phyloP scores from a whole-genome alignment of 352 stramenopile species.

The Phytopythium mirpurense region DNA sequence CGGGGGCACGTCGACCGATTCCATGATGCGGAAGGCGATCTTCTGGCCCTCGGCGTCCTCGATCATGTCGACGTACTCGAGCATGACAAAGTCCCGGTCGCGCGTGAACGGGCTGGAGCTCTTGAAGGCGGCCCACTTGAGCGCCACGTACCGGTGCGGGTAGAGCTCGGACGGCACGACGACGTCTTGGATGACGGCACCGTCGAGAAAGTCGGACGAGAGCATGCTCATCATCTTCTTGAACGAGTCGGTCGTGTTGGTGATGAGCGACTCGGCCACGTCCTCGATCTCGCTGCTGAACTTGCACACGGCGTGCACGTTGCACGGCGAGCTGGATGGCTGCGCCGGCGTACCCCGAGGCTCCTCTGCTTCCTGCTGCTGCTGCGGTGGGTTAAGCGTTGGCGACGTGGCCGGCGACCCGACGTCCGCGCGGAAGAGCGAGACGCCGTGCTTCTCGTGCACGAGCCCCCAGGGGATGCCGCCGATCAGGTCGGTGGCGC shows the following conservation, averaged over 20 bases:
- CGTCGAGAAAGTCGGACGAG: conserved; percentile 81
- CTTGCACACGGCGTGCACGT: conserved; percentile 84
- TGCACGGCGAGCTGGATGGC: conserved; percentile 59
- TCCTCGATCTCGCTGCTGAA: conserved; percentile 78
- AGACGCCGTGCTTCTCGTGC: conserved; percentile 80
- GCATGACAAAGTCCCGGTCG: conserved; percentile 76
- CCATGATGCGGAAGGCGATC: conserved; percentile 80
- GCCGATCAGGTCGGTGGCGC: conserved; percentile 68
- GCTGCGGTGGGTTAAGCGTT: background rate
- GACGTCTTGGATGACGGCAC: conserved; percentile 77
- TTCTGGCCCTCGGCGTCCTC: conserved; percentile 82
- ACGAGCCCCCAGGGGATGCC: conserved; percentile 69
- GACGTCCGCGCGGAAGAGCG: conserved; percentile 70
- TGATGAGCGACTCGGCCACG: conserved; percentile 80
- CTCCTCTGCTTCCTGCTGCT: background rate
- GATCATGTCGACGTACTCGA: conserved; percentile 88
- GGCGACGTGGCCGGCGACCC: conserved; percentile 26
- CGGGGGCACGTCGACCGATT: conserved; percentile 67
- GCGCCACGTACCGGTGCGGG: conserved; percentile 70
- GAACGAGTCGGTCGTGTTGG: conserved; percentile 67
- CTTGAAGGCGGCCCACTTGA: conserved; percentile 87
- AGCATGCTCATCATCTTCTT: conserved; percentile 85
- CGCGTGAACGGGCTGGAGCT: conserved; percentile 74
- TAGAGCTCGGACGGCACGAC: conserved; percentile 56
- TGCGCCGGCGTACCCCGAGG: too few relatives aligned